phyloP scores from a whole-genome alignment of 768 basidiomycete species.

The Lactarius akahatsu region DNA sequence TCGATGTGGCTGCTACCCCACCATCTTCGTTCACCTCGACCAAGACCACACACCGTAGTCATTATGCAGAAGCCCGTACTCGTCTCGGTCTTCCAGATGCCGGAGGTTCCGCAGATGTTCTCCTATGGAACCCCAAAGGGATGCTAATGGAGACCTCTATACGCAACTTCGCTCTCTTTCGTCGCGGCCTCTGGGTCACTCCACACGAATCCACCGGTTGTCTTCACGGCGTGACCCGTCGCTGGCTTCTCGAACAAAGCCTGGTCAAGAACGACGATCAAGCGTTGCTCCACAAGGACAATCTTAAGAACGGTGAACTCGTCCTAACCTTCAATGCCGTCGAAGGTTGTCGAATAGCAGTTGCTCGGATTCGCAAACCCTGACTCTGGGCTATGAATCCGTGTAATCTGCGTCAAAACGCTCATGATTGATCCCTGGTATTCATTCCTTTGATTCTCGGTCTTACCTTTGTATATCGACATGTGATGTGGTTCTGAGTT shows the following conservation, averaged over 20 bases:
- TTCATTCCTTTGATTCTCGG: neutral
- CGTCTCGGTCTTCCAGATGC: conserved; percentile 45
- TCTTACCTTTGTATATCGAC: neutral
- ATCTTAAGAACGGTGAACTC: conserved; percentile 52
- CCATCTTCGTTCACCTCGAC: conserved; percentile 59
- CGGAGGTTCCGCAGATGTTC: conserved; percentile 47
- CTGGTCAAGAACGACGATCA: conserved; percentile 44
- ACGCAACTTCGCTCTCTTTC: conserved; percentile 69
- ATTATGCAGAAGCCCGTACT: conserved; percentile 63
- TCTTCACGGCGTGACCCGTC: conserved; percentile 66
- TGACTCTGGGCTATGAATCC: neutral
- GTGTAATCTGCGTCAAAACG: neutral
- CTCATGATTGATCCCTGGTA: neutral
- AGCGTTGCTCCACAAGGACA: conserved; percentile 33
- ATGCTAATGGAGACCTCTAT: conserved; percentile 65
- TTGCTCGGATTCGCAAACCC: conserved; percentile 7
- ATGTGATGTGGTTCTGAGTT: neutral
- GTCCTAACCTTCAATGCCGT: conserved; percentile 74
- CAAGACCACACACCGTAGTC: conserved; percentile 65
- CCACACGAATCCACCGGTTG: conserved; percentile 62
- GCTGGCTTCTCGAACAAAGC: conserved; percentile 63
- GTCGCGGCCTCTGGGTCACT: conserved; percentile 60
- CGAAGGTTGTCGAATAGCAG: conserved; percentile 60
- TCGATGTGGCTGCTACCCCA: conserved; percentile 57
- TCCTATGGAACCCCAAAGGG: conserved; percentile 55